Conservation (phyloP, 352 stramenopile genomes). For the Phytophthora aleatoria region DNA sequence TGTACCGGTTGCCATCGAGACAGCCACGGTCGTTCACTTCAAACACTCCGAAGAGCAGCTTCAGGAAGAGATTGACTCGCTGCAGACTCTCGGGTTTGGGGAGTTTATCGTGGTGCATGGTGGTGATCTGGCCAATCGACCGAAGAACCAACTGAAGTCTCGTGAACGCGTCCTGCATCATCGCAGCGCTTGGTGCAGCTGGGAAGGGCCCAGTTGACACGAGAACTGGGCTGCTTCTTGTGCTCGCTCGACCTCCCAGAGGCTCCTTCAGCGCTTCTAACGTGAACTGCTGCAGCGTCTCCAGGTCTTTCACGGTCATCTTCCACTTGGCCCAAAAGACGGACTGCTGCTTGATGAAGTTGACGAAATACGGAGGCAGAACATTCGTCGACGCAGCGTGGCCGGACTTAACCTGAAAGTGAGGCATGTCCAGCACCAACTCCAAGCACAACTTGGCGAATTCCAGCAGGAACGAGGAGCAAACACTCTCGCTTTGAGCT, state of each 20-base stretch:
- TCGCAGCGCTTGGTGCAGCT: constrained; percentile 41
- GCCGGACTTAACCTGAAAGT: constrained; percentile 58
- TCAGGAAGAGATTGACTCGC: constrained; percentile 58
- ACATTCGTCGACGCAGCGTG: constrained; percentile 66
- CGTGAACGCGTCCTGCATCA: constrained; percentile 83
- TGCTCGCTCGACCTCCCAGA: constrained; percentile 25
- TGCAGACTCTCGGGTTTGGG: constrained; percentile 51
- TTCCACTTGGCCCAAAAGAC: constrained; percentile 79
- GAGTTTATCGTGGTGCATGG: constrained; percentile 57
- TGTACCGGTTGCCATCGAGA: constrained; percentile 38
- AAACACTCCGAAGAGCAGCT: constrained; percentile 61
- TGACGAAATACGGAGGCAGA: constrained; percentile 84
- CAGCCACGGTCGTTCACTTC: constrained; percentile 64
- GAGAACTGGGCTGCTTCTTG: constrained; percentile 1
- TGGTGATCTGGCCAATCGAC: constrained; percentile 68
- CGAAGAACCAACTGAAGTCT: constrained; percentile 71
- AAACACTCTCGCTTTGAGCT: constrained; percentile 56
- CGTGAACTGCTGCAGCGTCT: constrained; percentile 60
- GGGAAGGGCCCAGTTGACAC: constrained; percentile 40
- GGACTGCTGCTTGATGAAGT: constrained; percentile 85
- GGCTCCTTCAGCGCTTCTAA: constrained; percentile 67
- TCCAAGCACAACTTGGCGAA: constrained; percentile 81
- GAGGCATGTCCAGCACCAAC: constrained; percentile 74
- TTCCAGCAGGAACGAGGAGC: constrained; percentile 72
- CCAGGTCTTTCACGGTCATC: constrained; percentile 58